phyloP scores from a whole-genome alignment of 2,329 filamentous ascomycete genomes.

The Venturia asperata region DNA sequence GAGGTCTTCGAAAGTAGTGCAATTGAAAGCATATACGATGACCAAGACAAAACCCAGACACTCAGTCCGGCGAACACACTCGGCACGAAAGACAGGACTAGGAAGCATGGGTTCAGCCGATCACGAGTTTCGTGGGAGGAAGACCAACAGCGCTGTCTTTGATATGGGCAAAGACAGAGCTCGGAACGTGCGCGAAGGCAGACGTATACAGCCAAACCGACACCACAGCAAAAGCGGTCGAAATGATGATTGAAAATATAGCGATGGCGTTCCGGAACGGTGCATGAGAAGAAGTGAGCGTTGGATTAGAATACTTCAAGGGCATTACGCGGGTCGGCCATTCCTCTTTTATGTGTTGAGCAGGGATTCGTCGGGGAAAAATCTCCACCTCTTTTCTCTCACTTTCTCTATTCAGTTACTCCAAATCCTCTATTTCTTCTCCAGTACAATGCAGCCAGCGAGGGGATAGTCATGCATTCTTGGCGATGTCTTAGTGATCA shows the following conservation, averaged over 20 bases:
- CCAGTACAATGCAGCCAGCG: constrained; percentile 19
- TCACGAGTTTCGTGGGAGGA: neutral
- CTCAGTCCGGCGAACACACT: neutral
- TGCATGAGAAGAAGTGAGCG: neutral
- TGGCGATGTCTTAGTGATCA: neutral
- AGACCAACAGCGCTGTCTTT: neutral
- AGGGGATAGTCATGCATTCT: constrained; percentile 20
- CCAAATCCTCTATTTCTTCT: constrained; percentile 21
- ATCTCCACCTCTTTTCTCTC: constrained; percentile 18
- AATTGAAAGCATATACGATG: neutral
- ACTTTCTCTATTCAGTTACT: constrained; percentile 16
- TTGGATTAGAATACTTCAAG: constrained; percentile 19
- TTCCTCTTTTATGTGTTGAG: constrained; percentile 18
- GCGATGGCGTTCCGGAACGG: constrained; percentile 19
- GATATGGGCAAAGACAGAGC: neutral
- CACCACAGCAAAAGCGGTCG: neutral
- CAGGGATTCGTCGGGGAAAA: constrained; percentile 19
- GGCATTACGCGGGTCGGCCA: constrained; percentile 19
- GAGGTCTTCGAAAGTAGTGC: neutral
- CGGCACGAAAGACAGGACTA: neutral
- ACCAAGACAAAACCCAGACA: neutral
- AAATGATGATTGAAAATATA: neutral
- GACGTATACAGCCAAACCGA: neutral
- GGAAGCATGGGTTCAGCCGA: neutral
- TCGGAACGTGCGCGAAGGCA: neutral